Evolutionary conservation across 1,284 basidiomycete species (phyloP).

Genomic region (Ceratobasidium sp.): DNA sequence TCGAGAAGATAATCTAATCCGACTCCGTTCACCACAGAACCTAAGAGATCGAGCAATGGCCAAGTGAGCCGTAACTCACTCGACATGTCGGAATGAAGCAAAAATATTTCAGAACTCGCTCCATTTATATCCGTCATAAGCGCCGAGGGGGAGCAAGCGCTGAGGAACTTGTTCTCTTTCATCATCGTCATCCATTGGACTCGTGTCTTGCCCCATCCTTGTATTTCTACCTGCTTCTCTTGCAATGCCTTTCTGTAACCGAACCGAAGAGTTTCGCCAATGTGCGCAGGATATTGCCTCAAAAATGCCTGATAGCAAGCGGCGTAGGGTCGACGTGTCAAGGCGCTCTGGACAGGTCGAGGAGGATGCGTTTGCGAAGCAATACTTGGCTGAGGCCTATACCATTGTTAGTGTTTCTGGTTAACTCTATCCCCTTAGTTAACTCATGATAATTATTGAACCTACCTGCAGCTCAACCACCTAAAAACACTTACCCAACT

Average conservation of each 20-base stretch:
- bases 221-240: conserved; percentile 24
- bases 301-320: conserved; percentile 60
- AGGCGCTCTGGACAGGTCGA: conserved; percentile 54
- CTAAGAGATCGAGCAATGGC: conserved; percentile 37
- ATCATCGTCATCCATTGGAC: conserved; percentile 29
- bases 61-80: conserved; percentile 40
- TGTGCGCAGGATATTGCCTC: conserved; percentile 59
- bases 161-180: conserved; percentile 37
- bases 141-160: conserved; percentile 36
- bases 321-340: conserved; percentile 59
- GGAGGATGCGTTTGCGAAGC: conserved; percentile 61
- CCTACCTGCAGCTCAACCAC: conserved; percentile 69
- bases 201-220: conserved; percentile 24
- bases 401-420: conserved; percentile 76
- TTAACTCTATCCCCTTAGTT: conserved; percentile 1
- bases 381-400: conserved; percentile 77
- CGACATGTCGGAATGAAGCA: conserved; percentile 36
- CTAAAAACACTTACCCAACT: conserved; percentile 75
- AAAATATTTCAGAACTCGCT: conserved; percentile 32
- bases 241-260: conserved; percentile 53
- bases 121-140: conserved; percentile 20
- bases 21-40: conserved; percentile 32
- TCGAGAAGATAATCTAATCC: conserved; percentile 57
- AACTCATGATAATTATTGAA: conserved; percentile 36
- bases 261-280: conserved; percentile 69